These are phyloP conservation scores for Punica granatum DNA, from an alignment of 345 rosid species.

Conservation along the genomic window DNA sequence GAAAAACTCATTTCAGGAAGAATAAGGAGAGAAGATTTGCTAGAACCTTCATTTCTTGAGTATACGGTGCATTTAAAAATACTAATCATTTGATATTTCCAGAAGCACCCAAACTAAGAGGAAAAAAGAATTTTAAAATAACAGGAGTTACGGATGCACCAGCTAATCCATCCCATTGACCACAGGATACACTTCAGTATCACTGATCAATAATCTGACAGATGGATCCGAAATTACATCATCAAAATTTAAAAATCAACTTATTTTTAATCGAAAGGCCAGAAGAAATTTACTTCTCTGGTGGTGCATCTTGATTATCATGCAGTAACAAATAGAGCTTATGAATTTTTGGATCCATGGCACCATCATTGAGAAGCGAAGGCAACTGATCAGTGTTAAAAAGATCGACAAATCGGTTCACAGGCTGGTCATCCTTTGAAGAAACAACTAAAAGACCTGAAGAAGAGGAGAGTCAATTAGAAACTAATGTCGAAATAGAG, in stretches of 20 bases:
- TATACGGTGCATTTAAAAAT: neutral
- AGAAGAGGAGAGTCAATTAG: constrained; percentile 10
- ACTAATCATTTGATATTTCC: neutral
- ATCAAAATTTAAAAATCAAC: neutral
- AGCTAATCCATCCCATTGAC: neutral
- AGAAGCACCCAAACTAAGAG: neutral
- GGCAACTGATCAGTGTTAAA: constrained; percentile 77
- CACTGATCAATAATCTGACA: neutral
- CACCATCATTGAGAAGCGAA: constrained; percentile 72
- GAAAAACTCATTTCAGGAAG: neutral
- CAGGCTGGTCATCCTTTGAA: constrained; percentile 84
- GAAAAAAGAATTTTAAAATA: neutral
- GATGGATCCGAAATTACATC: neutral
- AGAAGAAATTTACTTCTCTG: constrained; percentile 59
- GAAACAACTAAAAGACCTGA: constrained; percentile 93
- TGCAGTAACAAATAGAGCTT: constrained; percentile 84
- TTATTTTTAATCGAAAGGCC: constrained; percentile 12
- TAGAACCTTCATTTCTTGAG: neutral
- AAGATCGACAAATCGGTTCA: constrained; percentile 74
- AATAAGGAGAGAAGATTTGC: neutral
- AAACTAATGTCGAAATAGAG: constrained; percentile 3
- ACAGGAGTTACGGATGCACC: neutral
- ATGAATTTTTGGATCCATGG: constrained; percentile 87
- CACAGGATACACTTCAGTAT: neutral
- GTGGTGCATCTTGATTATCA: constrained; percentile 73